Evolutionary conservation across 2,329 filamentous ascomycete species (phyloP), one percentile per base, ranked within the genome.

Genomic region (Talaromyces rugulosus): DNA sequence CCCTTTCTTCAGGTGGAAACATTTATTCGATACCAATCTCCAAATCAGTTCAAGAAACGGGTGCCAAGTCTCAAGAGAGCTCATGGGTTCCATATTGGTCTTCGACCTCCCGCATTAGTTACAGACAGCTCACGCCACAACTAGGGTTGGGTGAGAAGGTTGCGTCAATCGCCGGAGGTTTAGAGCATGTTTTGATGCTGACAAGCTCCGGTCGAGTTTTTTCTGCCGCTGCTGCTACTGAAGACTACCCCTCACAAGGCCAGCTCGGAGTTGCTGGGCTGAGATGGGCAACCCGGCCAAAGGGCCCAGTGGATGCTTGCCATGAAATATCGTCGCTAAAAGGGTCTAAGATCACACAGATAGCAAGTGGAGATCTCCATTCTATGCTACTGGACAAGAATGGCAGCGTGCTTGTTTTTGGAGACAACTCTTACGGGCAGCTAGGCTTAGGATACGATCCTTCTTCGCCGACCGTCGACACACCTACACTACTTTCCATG

Each of bases 341-440:
- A 61, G 90, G 88, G 5, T 89, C 89, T 66, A 83, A 90, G 4
- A 86, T 95, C 53, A 77, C 81, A 5, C 84, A 90, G 66, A 88
- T 98, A 62, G 93, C 94, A 1, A 81, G 91, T 1, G 95, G 95
- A 28, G 92, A 96, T 71, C 87, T 88, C 67, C 95, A 99, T 77
- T 96, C 92, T 4, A 78, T 96, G 1, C 90, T 87, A 0, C 82
- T 92, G 16, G 91, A 94, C 71, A 85, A 85, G 63, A 82, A 89
- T 58, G 94, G 94, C 16, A 85, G 87, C 16, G 83, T 95, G 16
- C 96, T 95, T 74, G 83, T 87, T 6, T 98, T 96, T 77, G 95
- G 95, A 42, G 93, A 98, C 75, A 98, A 98, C 77, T 87, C 88
- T 0, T 85, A 86, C 51, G 95, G 95, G n/a, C 95, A 98, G 75